Percentiles rank a stretch among this genome's conserved stretches.
Evolutionary conservation across 768 basidiomycete genomes (phyloP).

Genomic region (Sistotremastrum suecicum): DNA sequence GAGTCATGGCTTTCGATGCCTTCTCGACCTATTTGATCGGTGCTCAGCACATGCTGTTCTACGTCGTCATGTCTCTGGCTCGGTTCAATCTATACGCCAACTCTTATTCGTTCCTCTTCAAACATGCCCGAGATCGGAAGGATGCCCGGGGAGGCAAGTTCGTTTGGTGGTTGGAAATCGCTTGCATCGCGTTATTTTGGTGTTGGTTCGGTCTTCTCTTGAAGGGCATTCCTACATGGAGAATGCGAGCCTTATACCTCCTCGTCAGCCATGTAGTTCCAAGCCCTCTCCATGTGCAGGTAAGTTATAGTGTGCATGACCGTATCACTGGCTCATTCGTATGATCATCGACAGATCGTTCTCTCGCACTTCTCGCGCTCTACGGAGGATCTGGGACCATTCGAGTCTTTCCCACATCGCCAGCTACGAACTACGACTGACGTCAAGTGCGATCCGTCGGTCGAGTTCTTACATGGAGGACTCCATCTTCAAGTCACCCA

Average conservation of each 20-base stretch:
- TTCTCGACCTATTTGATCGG: slow-evolving; percentile 51
- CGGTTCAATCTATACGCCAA: slow-evolving; percentile 91
- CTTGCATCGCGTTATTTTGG: slow-evolving; percentile 76
- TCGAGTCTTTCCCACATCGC: slow-evolving; percentile 84
- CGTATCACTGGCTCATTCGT: neutral
- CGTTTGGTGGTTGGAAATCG: slow-evolving; percentile 67
- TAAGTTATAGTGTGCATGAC: slow-evolving; percentile 17
- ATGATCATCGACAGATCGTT: slow-evolving; percentile 48
- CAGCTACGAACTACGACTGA: slow-evolving; percentile 97
- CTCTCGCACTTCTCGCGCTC: slow-evolving; percentile 97
- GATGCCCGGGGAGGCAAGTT: slow-evolving; percentile 57
- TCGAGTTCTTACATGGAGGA: slow-evolving; percentile 93
- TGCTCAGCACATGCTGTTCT: slow-evolving; percentile 87
- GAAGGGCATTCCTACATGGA: slow-evolving; percentile 56
- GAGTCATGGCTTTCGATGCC: slow-evolving; percentile 65
- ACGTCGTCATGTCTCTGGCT: slow-evolving; percentile 76
- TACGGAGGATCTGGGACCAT: slow-evolving; percentile 78
- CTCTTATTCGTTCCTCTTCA: slow-evolving; percentile 64
- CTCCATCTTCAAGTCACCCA: slow-evolving; percentile 96
- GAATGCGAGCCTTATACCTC: slow-evolving; percentile 55
- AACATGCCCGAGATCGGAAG: slow-evolving; percentile 48
- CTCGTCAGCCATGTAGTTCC: slow-evolving; percentile 75
- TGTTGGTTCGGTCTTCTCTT: slow-evolving; percentile 70
- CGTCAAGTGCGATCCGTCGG: slow-evolving; percentile 70
- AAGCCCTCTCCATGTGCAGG: slow-evolving; percentile 92